Evolutionary conservation across 2,329 filamentous ascomycete species (phyloP).

Genomic region (Leptographium wingfieldii): DNA sequence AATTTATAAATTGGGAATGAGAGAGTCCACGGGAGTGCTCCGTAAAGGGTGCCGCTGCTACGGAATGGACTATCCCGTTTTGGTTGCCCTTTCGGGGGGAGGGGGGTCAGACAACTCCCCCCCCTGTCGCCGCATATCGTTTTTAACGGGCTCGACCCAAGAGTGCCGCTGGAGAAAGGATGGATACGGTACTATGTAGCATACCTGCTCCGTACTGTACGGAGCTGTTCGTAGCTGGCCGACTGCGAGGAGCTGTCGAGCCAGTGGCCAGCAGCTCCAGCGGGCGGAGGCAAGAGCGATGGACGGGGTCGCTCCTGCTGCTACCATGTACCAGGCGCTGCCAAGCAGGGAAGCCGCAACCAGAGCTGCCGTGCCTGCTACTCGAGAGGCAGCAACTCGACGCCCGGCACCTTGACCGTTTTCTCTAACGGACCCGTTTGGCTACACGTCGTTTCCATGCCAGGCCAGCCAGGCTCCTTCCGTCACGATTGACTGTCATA

Average conservation of each 20-base stretch:
- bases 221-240: background rate
- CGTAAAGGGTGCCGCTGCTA: background rate
- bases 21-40: background rate
- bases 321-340: background rate
- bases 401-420: background rate
- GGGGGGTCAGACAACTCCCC: background rate
- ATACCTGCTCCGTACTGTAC: background rate
- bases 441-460: background rate
- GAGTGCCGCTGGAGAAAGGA: background rate
- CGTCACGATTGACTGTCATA: background rate
- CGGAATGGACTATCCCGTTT: background rate
- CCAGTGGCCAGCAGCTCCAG: background rate
- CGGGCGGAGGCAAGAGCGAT: background rate
- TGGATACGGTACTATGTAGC: background rate
- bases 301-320: background rate
- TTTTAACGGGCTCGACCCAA: background rate
- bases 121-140: background rate
- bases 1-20: background rate
- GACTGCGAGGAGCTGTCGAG: background rate
- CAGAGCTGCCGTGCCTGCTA: too few relatives aligned
- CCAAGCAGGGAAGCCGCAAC: background rate
- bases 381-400: too few relatives aligned
- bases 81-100: background rate
- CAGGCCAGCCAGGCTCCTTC: background rate
- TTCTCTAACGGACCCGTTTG: background rate